These are phyloP conservation scores for Cytospora schulzeri DNA, from an alignment of 2,329 filamentous ascomycete genomes.

Conservation along the genomic window DNA sequence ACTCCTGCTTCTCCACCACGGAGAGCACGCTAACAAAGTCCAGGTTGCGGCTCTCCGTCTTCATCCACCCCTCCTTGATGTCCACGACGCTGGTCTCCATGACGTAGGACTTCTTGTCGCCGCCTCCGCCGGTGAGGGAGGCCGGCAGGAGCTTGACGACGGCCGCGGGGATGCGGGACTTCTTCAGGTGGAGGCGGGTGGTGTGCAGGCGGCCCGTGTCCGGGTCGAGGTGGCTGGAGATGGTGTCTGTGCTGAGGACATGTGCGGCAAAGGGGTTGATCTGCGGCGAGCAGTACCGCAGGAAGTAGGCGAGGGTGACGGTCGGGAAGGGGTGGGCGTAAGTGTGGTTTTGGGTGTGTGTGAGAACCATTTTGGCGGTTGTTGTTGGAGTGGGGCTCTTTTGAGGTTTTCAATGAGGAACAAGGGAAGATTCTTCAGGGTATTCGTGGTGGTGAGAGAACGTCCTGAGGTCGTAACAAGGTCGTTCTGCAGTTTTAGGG, in stretches of 20 bases:
- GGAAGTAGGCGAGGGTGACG: constrained; percentile 86
- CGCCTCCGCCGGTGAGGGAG: constrained; percentile 65
- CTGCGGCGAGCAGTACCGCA: constrained; percentile 73
- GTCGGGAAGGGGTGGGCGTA: constrained; percentile 83
- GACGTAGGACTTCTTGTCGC: constrained; percentile 76
- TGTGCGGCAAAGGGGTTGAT: constrained; percentile 80
- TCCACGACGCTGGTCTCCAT: constrained; percentile 80
- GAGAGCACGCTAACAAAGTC: constrained; percentile 81
- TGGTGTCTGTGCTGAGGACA: constrained; percentile 82
- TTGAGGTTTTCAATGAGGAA: not conserved
- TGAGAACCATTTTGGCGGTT: constrained; percentile 59
- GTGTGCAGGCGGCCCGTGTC: constrained; percentile 75
- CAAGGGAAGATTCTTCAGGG: not conserved
- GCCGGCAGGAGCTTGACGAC: constrained; percentile 75
- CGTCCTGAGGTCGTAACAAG: constrained; percentile 1
- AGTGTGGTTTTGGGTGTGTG: constrained; percentile 67
- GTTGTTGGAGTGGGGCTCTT: not conserved
- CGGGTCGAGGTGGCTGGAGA: constrained; percentile 72
- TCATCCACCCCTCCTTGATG: constrained; percentile 80
- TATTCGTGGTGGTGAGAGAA: constrained; percentile 11
- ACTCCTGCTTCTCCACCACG: constrained; percentile 75
- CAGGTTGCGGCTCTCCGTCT: constrained; percentile 77
- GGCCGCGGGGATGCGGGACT: constrained; percentile 73
- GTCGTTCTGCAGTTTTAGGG: not conserved
- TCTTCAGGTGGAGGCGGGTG: constrained; percentile 79